Evolutionary conservation across 2,329 filamentous ascomycete genomes (phyloP), one percentile per base, ranked within the genome.

Genomic region (Pseudogymnoascus sp.): DNA sequence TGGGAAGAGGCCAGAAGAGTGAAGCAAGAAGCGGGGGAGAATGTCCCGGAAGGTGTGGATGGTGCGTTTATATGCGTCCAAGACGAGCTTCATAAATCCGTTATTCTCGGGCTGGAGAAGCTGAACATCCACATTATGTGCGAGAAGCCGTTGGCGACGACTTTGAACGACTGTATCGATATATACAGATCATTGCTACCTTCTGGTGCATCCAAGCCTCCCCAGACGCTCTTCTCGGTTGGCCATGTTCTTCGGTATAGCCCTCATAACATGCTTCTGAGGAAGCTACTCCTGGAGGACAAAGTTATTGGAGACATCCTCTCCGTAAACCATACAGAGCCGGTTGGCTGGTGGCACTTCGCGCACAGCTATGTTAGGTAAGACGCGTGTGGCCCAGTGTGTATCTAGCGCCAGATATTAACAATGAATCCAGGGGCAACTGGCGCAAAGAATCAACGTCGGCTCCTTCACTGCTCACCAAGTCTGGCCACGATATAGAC

Each of bases 331-430:
- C 94, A 97, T 74, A 94, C 90, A 0, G 94, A 97, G 73, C 94
- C 94, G 0, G 87, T 99, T 0, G 94, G 94, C 0, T 96, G 89
- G 87, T 97, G 92, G 90, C 94, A 97, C 73, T 97, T 95, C 72
- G 81, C 88, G 0, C 92, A 96, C 73, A 91, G 87, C 42, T 96
- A 93, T 69, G 93, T 97, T 36, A 84, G 85, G 79, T 81, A 73
- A 60, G 72, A 31, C 31, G 31, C 60, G 31, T 0, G 31, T n/a
- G 33, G 35, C 35, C n/a, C 3, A 36, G 29, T 21, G 9, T 25
- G 55, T 33, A 6, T 5, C 15, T 29, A 33, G 37, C 7, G 6
- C 13, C 1, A 10, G 31, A 59, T 18, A 27, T 36, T 62, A 60
- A 65, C 64, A 60, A 64, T 25, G 25, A n/a, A 18, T 59, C 8